These are phyloP conservation scores for Adansonia grandidieri DNA, from an alignment of 441 rosid species.

Conservation along the genomic window DNA sequence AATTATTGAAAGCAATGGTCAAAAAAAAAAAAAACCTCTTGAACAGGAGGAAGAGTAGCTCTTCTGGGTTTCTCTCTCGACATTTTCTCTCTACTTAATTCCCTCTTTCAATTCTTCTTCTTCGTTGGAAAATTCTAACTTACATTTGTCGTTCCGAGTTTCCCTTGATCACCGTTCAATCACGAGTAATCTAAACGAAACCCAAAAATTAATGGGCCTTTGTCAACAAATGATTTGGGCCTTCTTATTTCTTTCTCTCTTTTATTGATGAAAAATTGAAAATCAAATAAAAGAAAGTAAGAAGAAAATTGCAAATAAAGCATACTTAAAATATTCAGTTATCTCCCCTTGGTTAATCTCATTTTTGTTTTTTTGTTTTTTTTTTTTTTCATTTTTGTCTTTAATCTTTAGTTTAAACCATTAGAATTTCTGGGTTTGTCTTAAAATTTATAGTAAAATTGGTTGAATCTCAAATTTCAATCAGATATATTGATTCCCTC, in stretches of 20 bases:
- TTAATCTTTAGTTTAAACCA: too few relatives aligned
- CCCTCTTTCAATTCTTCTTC: background rate
- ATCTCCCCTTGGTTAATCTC: too few relatives aligned
- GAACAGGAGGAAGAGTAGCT: conserved; percentile 68
- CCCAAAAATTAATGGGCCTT: background rate
- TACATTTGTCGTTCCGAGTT: background rate
- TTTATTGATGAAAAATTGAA: background rate
- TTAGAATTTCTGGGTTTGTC: too few relatives aligned
- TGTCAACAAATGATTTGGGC: conserved; percentile 5
- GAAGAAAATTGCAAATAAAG: too few relatives aligned
- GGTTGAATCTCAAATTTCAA: too few relatives aligned
- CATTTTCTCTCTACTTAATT: conserved; percentile 43
- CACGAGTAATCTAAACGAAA: background rate
- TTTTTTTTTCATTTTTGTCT: too few relatives aligned
- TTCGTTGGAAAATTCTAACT: background rate
- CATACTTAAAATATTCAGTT: too few relatives aligned
- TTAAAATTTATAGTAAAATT: too few relatives aligned
- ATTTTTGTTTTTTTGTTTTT: too few relatives aligned
- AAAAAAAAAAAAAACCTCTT: conserved; percentile 51
- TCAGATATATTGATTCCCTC: too few relatives aligned
- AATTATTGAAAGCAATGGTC: background rate
- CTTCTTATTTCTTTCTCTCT: background rate
- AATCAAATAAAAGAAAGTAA: too few relatives aligned
- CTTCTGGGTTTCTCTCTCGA: conserved; percentile 67
- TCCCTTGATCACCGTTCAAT: too few relatives aligned